Base-by-base conservation (phyloP, 441 rosid genomes). In the Gossypium gossypioides region DNA sequence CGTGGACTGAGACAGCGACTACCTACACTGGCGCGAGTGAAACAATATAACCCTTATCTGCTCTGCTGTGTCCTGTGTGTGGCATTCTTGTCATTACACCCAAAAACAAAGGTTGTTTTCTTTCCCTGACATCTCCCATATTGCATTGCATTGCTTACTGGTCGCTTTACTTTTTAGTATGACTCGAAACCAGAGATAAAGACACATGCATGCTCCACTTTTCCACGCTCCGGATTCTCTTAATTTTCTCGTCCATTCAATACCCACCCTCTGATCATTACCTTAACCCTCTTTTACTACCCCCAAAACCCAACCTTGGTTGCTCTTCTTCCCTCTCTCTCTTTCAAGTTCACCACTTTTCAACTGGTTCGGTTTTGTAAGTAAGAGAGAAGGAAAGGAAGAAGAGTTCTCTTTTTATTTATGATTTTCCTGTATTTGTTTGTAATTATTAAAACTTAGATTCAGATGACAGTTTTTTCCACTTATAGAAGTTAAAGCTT, bases 121-220 rank as follows among this genome's bases (percentile, higher is more conserved):
- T 15, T 54, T 18, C 9, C 18, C 74, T 74, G 80, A 68, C 78
- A 74, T n/a, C 32, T n/a, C 27, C 68, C 73, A 71, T 78, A 22
- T 78, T 70, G n/a, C 5, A 3, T 27, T 27, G 32, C 32, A 4
- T 27, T 27, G 32, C 24, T 32, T 57, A 22, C 79, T 65, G 79
- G 64, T 75, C 71, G 42, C 74, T 73, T 25, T 12, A 72, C 75
- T 75, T 75, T 76, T 75, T 76, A 44, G 69, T 48, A 72, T 60
- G 67, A 40, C 77, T 76, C 79, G 84, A 74, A 80, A 84, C 77
- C 76, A 80, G 89, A 78, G 91, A 91, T 82, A 81, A 81, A 77
- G 97, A 88, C 96, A 83, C 84, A 82, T 86, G 96, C 93, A 87
- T 86, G 90, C 82, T 82, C 71, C 86, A 29, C 70, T 40, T 67